Percentiles rank a stretch among this genome's conserved stretches.
Conservation (phyloP, 495 filamentous ascomycete genomes). For the Podospora comata region DNA sequence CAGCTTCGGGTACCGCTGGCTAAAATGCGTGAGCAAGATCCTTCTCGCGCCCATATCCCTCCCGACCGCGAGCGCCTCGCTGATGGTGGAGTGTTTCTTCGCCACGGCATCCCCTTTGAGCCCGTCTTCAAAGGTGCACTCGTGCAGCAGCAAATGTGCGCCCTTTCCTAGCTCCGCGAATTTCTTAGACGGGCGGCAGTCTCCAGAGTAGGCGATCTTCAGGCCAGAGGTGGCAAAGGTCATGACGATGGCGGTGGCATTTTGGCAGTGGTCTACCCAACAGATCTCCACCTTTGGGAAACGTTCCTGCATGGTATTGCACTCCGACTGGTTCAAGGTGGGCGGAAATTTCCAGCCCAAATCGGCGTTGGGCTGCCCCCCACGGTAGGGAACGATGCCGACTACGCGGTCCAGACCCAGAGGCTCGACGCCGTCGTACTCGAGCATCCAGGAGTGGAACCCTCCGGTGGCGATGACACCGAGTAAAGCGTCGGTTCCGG, state of each 20-base stretch:
- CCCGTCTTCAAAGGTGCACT: constrained; percentile 92
- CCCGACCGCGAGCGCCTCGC: constrained; percentile 78
- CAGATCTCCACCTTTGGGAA: constrained; percentile 56
- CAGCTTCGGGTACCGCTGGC: constrained; percentile 90
- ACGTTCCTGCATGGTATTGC: constrained; percentile 28
- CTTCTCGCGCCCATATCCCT: constrained; percentile 70
- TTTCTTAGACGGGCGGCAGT: constrained; percentile 70
- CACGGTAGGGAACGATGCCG: constrained; percentile 9
- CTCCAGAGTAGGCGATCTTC: constrained; percentile 88
- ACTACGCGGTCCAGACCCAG: constrained; percentile 55
- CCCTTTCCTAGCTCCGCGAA: constrained; percentile 70
- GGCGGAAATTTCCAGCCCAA: background rate
- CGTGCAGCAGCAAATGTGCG: constrained; percentile 83
- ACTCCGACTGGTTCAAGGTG: constrained; percentile 7
- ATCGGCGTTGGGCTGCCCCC: background rate
- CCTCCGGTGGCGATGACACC: constrained; percentile 31
- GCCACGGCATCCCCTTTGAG: constrained; percentile 70
- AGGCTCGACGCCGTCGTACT: constrained; percentile 75
- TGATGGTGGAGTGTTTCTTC: constrained; percentile 85
- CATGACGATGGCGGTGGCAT: constrained; percentile 70
- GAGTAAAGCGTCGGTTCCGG: constrained; percentile 10
- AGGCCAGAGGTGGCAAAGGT: constrained; percentile 71
- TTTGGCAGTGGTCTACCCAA: constrained; percentile 70
- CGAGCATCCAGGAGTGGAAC: constrained; percentile 70
- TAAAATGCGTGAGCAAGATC: constrained; percentile 88